These are phyloP conservation scores for Blastobotrys capitulatus DNA, from an alignment of 1,139 yeast genomes.

Conservation along the genomic window DNA sequence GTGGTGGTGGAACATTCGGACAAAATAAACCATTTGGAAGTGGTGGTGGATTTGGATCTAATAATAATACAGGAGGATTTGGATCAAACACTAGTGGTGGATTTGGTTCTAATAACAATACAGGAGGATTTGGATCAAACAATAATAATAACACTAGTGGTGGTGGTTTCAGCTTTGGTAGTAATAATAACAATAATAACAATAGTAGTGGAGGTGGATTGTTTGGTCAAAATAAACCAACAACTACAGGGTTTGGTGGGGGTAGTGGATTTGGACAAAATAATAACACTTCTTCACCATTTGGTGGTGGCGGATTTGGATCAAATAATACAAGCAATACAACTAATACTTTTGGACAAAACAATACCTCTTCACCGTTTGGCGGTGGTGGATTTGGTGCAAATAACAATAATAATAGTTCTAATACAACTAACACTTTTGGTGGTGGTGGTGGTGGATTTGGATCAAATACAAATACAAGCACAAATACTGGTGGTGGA, in stretches of 20 bases:
- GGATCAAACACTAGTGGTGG: slow-evolving; percentile 1
- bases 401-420: slow-evolving; percentile 2
- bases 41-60: slow-evolving; percentile 25
- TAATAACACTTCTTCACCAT: slow-evolving; percentile 2
- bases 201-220: slow-evolving; percentile 24
- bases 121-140: slow-evolving; percentile 13
- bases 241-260: neutral
- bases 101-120: slow-evolving; percentile 6
- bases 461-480: slow-evolving; percentile 13
- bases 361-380: neutral
- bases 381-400: slow-evolving; percentile 13
- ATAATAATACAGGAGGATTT: slow-evolving; percentile 11
- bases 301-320: slow-evolving; percentile 17
- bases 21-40: neutral
- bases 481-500: slow-evolving; percentile 22
- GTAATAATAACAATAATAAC: slow-evolving; percentile 13
- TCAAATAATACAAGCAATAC: neutral
- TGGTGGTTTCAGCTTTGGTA: slow-evolving; percentile 10
- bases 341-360: no score
- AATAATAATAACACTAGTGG: neutral
- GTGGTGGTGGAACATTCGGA: slow-evolving; percentile 10
- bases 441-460: slow-evolving; percentile 21
- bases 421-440: slow-evolving; percentile 7
- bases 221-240: slow-evolving; percentile 1
- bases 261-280: slow-evolving; percentile 10